Evolutionary conservation across 78 protist species (phyloP).

Genomic region (Paulinella micropora): DNA sequence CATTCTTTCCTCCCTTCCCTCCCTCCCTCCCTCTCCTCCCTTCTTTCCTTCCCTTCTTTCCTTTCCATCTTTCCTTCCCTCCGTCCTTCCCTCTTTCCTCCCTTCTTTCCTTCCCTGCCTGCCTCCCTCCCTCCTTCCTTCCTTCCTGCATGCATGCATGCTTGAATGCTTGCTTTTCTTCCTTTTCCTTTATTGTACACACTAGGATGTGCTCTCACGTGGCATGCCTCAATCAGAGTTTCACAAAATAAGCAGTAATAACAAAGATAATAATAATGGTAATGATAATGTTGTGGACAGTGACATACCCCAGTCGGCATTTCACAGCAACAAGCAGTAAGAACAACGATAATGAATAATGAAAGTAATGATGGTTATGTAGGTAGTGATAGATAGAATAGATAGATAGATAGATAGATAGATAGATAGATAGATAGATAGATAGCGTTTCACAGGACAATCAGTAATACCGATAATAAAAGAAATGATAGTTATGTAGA

Average conservation of each 20-base stretch:
- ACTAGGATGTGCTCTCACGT: neutral
- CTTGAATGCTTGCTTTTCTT: neutral
- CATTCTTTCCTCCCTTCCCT: neutral
- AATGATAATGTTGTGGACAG: neutral
- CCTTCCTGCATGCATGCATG: neutral
- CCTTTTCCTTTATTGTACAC: neutral
- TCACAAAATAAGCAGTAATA: too few relatives aligned
- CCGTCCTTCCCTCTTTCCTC: neutral
- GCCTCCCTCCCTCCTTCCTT: neutral
- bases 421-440: too few relatives aligned
- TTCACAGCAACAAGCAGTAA: neutral
- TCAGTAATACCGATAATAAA: too few relatives aligned
- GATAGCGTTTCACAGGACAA: too few relatives aligned
- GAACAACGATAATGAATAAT: too few relatives aligned
- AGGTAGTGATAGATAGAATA: too few relatives aligned
- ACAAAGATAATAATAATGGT: too few relatives aligned
- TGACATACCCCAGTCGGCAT: neutral
- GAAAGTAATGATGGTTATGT: too few relatives aligned
- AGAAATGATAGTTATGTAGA: too few relatives aligned
- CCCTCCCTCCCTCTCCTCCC: neutral
- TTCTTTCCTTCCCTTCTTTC: neutral
- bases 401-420: too few relatives aligned
- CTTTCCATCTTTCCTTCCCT: too few relatives aligned
- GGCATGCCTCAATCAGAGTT: neutral
- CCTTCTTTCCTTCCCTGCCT: too few relatives aligned